Conservation (phyloP, 768 basidiomycete genomes). For the Calvatia gigantea region DNA sequence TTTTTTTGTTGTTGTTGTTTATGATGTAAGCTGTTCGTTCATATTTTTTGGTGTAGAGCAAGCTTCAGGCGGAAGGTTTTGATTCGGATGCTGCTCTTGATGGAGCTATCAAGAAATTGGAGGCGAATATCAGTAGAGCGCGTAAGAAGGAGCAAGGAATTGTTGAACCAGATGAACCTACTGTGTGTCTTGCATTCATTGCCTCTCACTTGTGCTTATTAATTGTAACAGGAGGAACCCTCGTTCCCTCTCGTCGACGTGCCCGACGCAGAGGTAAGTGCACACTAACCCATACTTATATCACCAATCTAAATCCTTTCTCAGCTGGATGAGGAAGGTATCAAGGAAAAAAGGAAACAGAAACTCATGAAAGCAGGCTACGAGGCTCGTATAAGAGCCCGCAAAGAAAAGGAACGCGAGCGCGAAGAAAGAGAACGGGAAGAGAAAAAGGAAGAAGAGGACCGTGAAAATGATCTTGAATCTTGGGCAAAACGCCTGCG, state of each 20-base stretch:
- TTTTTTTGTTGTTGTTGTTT: background rate
- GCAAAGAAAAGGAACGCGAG: slow-evolving; percentile 87
- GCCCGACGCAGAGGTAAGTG: slow-evolving; percentile 76
- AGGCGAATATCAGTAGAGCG: slow-evolving; percentile 69
- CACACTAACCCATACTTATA: background rate
- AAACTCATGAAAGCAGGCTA: slow-evolving; percentile 90
- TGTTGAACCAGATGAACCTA: slow-evolving; percentile 48
- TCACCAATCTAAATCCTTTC: background rate
- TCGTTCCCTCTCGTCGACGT: slow-evolving; percentile 89
- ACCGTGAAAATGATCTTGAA: slow-evolving; percentile 64
- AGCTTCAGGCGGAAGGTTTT: slow-evolving; percentile 65
- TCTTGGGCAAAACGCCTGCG: slow-evolving; percentile 76
- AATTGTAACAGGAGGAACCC: slow-evolving; percentile 63
- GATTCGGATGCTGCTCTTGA: slow-evolving; percentile 78
- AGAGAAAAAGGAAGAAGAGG: slow-evolving; percentile 76
- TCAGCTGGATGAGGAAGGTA: slow-evolving; percentile 82
- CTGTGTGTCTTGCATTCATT: slow-evolving; percentile 26
- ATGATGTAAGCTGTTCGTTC: background rate
- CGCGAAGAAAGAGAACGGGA: slow-evolving; percentile 65
- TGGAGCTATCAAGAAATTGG: slow-evolving; percentile 82
- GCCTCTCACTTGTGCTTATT: background rate
- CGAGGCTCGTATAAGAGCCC: slow-evolving; percentile 81
- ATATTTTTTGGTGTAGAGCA: slow-evolving; percentile 35
- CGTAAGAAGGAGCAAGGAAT: slow-evolving; percentile 74
- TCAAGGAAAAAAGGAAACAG: slow-evolving; percentile 95